A percentile compares a stretch with the other conserved stretches of the same genome.
These are phyloP conservation scores for Pseudognaphalium luteoalbum DNA, from an alignment of 129 eudicot species.

Conservation along the genomic window DNA sequence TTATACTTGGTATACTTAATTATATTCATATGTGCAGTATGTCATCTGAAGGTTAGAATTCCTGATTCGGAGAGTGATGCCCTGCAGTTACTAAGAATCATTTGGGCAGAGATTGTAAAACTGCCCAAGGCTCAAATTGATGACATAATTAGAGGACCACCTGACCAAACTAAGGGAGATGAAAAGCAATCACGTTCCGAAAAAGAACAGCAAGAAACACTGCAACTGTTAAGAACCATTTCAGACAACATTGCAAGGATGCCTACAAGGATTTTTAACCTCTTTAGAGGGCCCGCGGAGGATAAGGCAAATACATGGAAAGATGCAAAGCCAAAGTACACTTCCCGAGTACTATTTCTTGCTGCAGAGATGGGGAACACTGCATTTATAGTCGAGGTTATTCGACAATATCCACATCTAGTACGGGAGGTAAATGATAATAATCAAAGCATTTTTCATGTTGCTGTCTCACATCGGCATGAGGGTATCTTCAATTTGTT, in stretches of 20 bases:
- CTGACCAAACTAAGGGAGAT: neutral
- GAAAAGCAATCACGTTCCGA: constrained; percentile 1
- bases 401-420: constrained; percentile 16
- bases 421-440: constrained; percentile 6
- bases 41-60: neutral
- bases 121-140: constrained; percentile 2
- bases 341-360: constrained; percentile 1
- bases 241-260: neutral
- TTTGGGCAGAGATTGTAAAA: constrained; percentile 7
- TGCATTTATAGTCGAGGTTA: constrained; percentile 1
- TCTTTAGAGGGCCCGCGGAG: neutral
- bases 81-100: constrained; percentile 10
- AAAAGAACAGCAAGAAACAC: constrained; percentile 3
- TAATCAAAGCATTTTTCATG: constrained; percentile 1
- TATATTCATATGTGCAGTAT: neutral
- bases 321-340: neutral
- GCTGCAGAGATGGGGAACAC: constrained; percentile 12
- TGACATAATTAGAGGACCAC: constrained; percentile 1
- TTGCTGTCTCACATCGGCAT: constrained; percentile 10
- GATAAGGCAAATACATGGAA: neutral
- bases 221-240: constrained; percentile 1
- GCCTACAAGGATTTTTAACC: neutral
- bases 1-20: neutral
- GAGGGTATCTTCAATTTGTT: constrained; percentile 1
- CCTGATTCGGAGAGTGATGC: constrained; percentile 3